These are phyloP conservation scores for Penicillium sp. DNA, from an alignment of 2,329 filamentous ascomycete genomes.

Conservation along the genomic window DNA sequence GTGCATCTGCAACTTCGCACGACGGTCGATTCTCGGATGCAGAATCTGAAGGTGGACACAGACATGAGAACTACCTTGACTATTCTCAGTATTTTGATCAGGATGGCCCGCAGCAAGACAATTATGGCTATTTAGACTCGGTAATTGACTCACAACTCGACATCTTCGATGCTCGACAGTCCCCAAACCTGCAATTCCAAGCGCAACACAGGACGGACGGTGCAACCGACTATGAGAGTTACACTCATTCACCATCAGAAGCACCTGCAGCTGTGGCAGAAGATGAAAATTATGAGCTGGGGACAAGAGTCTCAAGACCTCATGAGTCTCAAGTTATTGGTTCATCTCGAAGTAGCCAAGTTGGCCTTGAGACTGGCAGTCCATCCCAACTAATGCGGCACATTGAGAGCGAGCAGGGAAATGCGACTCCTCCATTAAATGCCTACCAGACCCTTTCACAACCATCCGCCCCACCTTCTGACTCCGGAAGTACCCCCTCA, in stretches of 20 bases:
- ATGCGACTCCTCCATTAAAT: slow-evolving; percentile 3
- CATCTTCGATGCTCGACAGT: slow-evolving; percentile 29
- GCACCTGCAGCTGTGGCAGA: neutral
- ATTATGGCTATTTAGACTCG: slow-evolving; percentile 37
- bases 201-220: slow-evolving; percentile 7
- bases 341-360: slow-evolving; percentile 4
- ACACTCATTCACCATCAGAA: slow-evolving; percentile 14
- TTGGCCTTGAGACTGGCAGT: slow-evolving; percentile 2
- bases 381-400: neutral
- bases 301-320: neutral
- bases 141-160: slow-evolving; percentile 34
- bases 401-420: slow-evolving; percentile 2
- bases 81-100: slow-evolving; percentile 25
- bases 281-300: neutral
- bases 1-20: slow-evolving; percentile 31
- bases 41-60: slow-evolving; percentile 33
- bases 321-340: neutral
- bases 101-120: slow-evolving; percentile 32
- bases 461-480: slow-evolving; percentile 18
- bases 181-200: slow-evolving; percentile 13
- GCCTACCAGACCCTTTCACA: slow-evolving; percentile 7
- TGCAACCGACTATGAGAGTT: slow-evolving; percentile 17
- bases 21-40: slow-evolving; percentile 42
- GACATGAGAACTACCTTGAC: slow-evolving; percentile 22
- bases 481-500: slow-evolving; percentile 22